These are phyloP conservation scores for Pecoramyces ruminantium DNA, from an alignment of 192 early-diverging fungal species.

Conservation along the genomic window DNA sequence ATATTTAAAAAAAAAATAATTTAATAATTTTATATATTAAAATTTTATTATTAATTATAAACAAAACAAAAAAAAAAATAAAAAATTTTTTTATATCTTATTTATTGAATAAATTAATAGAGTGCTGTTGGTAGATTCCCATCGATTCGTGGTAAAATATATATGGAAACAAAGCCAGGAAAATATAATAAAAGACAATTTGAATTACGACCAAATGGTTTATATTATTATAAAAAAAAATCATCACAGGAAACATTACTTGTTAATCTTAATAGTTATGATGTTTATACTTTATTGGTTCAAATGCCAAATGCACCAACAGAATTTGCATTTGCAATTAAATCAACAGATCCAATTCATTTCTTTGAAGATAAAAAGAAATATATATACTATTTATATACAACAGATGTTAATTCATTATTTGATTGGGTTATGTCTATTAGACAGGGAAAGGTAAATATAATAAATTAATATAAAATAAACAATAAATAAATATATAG, in stretches of 20 bases:
- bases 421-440: slow-evolving; percentile 59
- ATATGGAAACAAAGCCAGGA: background rate
- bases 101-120: slow-evolving; percentile 10
- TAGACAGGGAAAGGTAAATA: slow-evolving; percentile 46
- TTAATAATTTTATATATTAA: no score
- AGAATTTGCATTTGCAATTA: slow-evolving; percentile 64
- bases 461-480: no score
- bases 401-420: slow-evolving; percentile 39
- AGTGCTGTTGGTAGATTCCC: background rate
- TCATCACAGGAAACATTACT: slow-evolving; percentile 11
- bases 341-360: slow-evolving; percentile 55
- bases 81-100: slow-evolving; percentile 16
- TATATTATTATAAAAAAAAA: slow-evolving; percentile 2
- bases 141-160: background rate
- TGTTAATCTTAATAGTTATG: slow-evolving; percentile 50
- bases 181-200: slow-evolving; percentile 10
- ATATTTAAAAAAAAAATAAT: no score
- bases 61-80: slow-evolving; percentile 9
- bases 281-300: slow-evolving; percentile 65
- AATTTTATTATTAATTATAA: no score
- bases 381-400: slow-evolving; percentile 58
- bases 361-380: slow-evolving; percentile 75
- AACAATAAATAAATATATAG: no score
- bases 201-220: slow-evolving; percentile 10
- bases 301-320: slow-evolving; percentile 54